Evolutionary conservation across 768 basidiomycete species (phyloP).

Genomic region (Boletus pseudopeckii): DNA sequence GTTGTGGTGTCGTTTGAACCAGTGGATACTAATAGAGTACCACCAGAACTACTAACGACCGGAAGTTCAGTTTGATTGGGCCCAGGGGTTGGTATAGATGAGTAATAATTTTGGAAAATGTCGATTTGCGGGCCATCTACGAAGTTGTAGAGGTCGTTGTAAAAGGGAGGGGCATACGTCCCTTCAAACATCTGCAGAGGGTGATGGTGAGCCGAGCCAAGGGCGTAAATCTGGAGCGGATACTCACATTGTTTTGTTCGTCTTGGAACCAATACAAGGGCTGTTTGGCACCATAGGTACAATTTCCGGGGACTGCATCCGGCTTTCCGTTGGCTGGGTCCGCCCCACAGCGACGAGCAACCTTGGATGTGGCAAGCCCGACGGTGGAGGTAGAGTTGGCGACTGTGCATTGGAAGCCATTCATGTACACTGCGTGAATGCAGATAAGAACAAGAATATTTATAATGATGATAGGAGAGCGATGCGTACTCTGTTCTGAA

Average conservation of each 20-base stretch:
- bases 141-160: conserved; percentile 71
- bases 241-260: conserved; percentile 57
- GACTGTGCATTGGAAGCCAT: conserved; percentile 66
- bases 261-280: conserved; percentile 69
- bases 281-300: conserved; percentile 69
- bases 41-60: conserved; percentile 1
- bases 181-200: conserved; percentile 62
- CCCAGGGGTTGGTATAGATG: conserved; percentile 41
- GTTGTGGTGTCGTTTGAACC: no score
- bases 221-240: background rate
- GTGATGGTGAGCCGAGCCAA: background rate
- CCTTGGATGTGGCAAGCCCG: conserved; percentile 50
- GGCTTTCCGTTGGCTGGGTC: conserved; percentile 48
- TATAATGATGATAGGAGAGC: background rate
- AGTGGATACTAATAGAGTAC: background rate
- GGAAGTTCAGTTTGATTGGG: conserved; percentile 33
- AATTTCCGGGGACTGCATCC: conserved; percentile 51
- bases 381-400: conserved; percentile 50
- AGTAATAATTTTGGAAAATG: conserved; percentile 63
- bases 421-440: conserved; percentile 58
- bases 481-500: conserved; percentile 55
- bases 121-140: conserved; percentile 68
- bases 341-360: conserved; percentile 64
- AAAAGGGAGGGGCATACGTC: conserved; percentile 56
- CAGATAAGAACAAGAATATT: conserved; percentile 4